Evolutionary conservation across 1,284 basidiomycete genomes (phyloP).

Genomic region (Ustilago nuda): DNA sequence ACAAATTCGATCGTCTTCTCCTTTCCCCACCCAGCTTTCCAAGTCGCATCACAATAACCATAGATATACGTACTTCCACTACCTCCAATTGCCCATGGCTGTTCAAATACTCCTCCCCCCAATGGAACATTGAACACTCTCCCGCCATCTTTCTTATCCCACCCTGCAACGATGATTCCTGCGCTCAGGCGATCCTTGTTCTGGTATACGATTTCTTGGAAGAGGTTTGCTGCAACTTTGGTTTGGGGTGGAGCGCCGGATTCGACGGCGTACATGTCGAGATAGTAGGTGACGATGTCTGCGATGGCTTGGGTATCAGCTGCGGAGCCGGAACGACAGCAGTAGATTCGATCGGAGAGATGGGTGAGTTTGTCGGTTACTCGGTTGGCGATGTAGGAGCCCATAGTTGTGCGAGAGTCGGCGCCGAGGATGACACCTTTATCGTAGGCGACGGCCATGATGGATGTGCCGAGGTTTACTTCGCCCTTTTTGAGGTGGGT

Average conservation of each 20-base stretch:
- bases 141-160: constrained; percentile 93
- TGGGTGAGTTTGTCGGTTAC: constrained; percentile 98
- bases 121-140: constrained; percentile 85
- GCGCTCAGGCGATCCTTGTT: constrained; percentile 88
- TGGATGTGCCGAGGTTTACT: constrained; percentile 79
- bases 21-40: constrained; percentile 88
- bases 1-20: constrained; percentile 95
- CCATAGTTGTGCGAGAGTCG: constrained; percentile 95
- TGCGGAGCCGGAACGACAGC: constrained; percentile 96
- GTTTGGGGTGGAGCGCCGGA: constrained; percentile 81
- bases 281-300: constrained; percentile 87
- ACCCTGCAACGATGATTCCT: constrained; percentile 97
- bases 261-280: constrained; percentile 86
- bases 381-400: constrained; percentile 96
- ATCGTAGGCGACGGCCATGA: constrained; percentile 98
- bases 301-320: constrained; percentile 97
- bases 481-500: constrained; percentile 66
- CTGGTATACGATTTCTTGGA: constrained; percentile 90
- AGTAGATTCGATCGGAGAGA: constrained; percentile 97
- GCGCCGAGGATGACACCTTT: constrained; percentile 95
- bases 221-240: constrained; percentile 82
- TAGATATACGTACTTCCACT: constrained; percentile 98
- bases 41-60: constrained; percentile 99
- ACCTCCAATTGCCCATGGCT: constrained; percentile 67
- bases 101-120: constrained; percentile 65